A percentile compares a stretch with the other conserved stretches of the same genome.
phyloP scores from a whole-genome alignment of 148 eudicot genomes.

The Polygonum maritimum region DNA sequence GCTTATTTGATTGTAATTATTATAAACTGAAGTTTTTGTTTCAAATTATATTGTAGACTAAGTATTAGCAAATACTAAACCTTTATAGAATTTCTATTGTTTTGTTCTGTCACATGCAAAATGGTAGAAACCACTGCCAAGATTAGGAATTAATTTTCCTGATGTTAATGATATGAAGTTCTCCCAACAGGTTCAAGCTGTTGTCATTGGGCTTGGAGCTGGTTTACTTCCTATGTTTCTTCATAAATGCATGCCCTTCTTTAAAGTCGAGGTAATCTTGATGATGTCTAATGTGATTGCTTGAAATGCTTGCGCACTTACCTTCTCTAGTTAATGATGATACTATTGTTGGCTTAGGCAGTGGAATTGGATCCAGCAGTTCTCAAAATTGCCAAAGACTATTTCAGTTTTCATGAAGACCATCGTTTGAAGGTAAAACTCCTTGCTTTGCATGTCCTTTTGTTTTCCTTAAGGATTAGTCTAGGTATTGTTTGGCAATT shows the following conservation, averaged over 20 bases:
- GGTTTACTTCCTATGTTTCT: constrained; percentile 95
- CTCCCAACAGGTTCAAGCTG: constrained; percentile 46
- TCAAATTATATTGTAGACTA: too few species aligned
- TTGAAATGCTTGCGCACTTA: constrained; percentile 11
- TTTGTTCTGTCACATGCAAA: neutral
- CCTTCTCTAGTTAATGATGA: constrained; percentile 12
- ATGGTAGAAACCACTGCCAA: neutral
- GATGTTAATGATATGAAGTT: neutral
- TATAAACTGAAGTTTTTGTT: neutral
- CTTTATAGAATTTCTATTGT: neutral
- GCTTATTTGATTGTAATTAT: neutral
- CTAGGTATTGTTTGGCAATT: neutral
- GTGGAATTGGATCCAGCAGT: constrained; percentile 89
- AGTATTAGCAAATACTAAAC: neutral
- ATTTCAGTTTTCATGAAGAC: constrained; percentile 70
- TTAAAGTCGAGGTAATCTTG: constrained; percentile 53
- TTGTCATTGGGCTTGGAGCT: constrained; percentile 95
- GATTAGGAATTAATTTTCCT: neutral
- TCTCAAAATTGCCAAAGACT: constrained; percentile 52
- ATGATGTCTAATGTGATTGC: constrained; percentile 7
- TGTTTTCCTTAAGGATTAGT: neutral
- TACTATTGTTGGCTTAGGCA: constrained; percentile 34
- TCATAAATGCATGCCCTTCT: constrained; percentile 42
- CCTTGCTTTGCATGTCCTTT: neutral
- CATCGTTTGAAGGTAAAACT: constrained; percentile 55